These are phyloP conservation scores for Neocallimastix lanati DNA, from an alignment of 192 early-diverging fungal species.

Conservation along the genomic window DNA sequence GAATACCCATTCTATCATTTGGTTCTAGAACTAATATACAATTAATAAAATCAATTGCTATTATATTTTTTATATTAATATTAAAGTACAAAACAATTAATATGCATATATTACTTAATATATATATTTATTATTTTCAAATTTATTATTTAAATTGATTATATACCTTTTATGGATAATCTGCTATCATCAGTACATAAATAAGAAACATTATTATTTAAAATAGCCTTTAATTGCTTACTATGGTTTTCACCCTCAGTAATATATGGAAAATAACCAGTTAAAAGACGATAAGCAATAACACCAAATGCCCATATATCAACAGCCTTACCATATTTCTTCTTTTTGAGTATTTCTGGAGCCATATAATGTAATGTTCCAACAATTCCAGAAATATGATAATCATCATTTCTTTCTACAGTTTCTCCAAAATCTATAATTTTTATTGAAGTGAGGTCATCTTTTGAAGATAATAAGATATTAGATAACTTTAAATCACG, in stretches of 20 bases:
- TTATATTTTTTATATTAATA: too few relatives aligned
- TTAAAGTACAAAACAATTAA: too few relatives aligned
- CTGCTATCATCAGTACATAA: background rate
- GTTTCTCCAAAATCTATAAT: background rate
- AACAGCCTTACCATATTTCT: conserved; percentile 1
- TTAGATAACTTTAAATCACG: background rate
- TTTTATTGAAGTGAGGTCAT: background rate
- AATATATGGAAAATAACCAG: background rate
- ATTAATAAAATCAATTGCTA: background rate
- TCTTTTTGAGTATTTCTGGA: background rate
- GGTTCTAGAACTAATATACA: background rate
- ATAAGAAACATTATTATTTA: background rate
- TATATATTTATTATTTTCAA: too few relatives aligned
- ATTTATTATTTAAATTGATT: too few relatives aligned
- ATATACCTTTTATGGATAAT: background rate
- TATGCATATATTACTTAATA: too few relatives aligned
- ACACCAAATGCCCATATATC: conserved; percentile 3
- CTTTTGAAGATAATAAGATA: background rate
- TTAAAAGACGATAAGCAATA: conserved; percentile 1
- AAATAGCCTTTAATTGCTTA: background rate
- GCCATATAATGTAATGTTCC: background rate
- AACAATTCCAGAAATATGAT: background rate
- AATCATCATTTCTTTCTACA: background rate
- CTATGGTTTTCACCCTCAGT: background rate
- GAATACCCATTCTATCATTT: background rate